phyloP scores from a whole-genome alignment of 495 filamentous ascomycete species.

The Bacidia gigantensis region DNA sequence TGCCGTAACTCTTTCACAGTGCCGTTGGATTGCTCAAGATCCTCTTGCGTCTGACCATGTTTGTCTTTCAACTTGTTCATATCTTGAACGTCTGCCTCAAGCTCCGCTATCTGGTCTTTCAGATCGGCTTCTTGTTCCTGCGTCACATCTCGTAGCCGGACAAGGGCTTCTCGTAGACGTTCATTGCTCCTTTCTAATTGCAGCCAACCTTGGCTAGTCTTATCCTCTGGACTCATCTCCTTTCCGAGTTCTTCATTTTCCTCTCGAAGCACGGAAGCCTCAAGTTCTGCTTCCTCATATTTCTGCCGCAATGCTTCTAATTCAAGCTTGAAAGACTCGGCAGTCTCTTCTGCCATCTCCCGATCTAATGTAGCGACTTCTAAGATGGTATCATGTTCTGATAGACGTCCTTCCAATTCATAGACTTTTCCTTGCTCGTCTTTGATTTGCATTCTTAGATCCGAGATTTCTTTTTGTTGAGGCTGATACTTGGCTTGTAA shows the following conservation, averaged over 20 bases:
- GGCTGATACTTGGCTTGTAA: slow-evolving; percentile 80
- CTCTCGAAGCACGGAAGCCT: slow-evolving; percentile 73
- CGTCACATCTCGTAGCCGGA: slow-evolving; percentile 72
- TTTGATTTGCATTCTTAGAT: slow-evolving; percentile 61
- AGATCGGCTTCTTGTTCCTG: slow-evolving; percentile 75
- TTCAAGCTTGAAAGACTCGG: slow-evolving; percentile 67
- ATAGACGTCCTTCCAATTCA: slow-evolving; percentile 56
- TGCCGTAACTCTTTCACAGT: slow-evolving; percentile 75
- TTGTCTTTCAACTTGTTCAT: slow-evolving; percentile 56
- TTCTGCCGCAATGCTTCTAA: slow-evolving; percentile 61
- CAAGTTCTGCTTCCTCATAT: slow-evolving; percentile 72
- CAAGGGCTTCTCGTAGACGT: slow-evolving; percentile 70
- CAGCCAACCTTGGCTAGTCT: slow-evolving; percentile 71
- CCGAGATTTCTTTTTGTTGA: slow-evolving; percentile 66
- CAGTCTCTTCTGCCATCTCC: slow-evolving; percentile 92
- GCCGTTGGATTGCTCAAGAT: slow-evolving; percentile 56
- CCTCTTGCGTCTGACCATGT: slow-evolving; percentile 54
- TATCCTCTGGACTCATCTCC: slow-evolving; percentile 80
- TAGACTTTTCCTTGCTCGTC: slow-evolving; percentile 57
- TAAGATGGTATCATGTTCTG: slow-evolving; percentile 68
- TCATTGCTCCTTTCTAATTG: slow-evolving; percentile 87
- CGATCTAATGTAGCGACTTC: slow-evolving; percentile 83
- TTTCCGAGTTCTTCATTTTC: slow-evolving; percentile 73
- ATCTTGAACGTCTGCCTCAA: slow-evolving; percentile 68
- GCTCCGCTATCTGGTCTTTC: slow-evolving; percentile 56